Evolutionary conservation across 202 grass and related monocot genomes (phyloP), one percentile per base, ranked within the genome.

Genomic region (Zoysia matrella): DNA sequence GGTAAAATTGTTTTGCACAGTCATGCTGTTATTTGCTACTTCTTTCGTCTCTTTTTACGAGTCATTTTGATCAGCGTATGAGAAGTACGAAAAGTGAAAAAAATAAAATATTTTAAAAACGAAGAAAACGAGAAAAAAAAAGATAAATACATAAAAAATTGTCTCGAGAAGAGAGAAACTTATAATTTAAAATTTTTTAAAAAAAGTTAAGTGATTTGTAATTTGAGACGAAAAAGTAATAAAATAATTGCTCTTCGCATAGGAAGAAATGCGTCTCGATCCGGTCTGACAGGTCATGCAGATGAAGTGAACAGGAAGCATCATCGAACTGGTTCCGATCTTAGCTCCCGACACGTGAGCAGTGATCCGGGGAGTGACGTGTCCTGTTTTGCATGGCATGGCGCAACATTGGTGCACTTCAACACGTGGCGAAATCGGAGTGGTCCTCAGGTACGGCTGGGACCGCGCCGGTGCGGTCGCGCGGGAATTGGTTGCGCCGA

Each of bases 401-500:
- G 45, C 30, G 30, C 30, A 36, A 36, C 30, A 5, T 46, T 58
- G 3, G 1, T 3, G 45, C 4, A n/a, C 5, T 48, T 18, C 11
- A 60, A 67, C 80, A 88, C 86, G 86, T 60, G 85, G 66, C 67
- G 4, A 5, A 2, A 65, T 46, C 45, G 2, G 5, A 58, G 58
- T 67, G 18, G 80, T 67, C n/a, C 1, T 2, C 5, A 52, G 41
- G 16, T 8, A 54, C 48, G 8, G 69, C 13, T 10, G 79, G 79
- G 79, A 40, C 67, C 60, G 7, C 11, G 0, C 1, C 45, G 8
- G 5, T 46, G 74, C 67, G 71, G 10, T 67, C 60, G 75, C 67
- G 86, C 86, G 74, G 74, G 86, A 88, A 88, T 16, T n/a, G 22
- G 63, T 11, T 53, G 84, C 52, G 47, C 74, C 47, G 57, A 11